Base-by-base conservation (phyloP, 2,329 filamentous ascomycete genomes). In the Leptographium procerum region DNA sequence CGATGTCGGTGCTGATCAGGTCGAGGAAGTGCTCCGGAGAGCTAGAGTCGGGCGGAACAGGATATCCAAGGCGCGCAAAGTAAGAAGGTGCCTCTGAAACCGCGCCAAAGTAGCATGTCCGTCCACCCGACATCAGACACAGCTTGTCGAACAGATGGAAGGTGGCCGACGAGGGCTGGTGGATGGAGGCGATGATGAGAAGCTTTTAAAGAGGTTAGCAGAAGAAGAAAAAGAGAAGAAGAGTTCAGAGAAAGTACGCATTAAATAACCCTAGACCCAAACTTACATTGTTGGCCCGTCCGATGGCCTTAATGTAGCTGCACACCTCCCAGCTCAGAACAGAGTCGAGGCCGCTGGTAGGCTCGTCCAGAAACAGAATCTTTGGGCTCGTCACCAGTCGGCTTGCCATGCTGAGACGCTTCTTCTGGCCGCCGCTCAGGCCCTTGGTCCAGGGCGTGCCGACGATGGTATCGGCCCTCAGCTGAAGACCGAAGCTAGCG, bases 381-480 rank as follows among this genome's bases (percentile, higher is more conserved):
- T 86, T 88, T 0, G 90, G 89, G 59, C 80, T 84, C 1, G 89
- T 92, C 66, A 95, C 88, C 40, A 95, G 78, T 67, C 90, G 88
- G 61, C 86, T 88, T 1, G 89, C 89, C 6, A 95, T 85, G 64
- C 87, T 88, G 9, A 92, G 78, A 56, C 90, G 79, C 45, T 88
- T 80, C 75, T 94, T 95, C 73, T 95, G 89, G 1, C 89, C 90
- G 54, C 90, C 90, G 62, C 86, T 89, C 59, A 95, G 84, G 16
- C 90, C 90, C 70, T 91, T 94, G 13, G 84, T 81, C 62, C 94
- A 86, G 0, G 89, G 87, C 1, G 90, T 95, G 43, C 90, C 90
- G 62, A 95, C 84, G 51, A 95, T 72, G 3, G 85, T 86, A 61
- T 88, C 74, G 2, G 84, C 45, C 67, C 91, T 88, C 2, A 78